A percentile compares a stretch with the other conserved stretches of the same genome.
phyloP scores from a whole-genome alignment of 2,329 filamentous ascomycete species.

The Torrubiellomyces zombiae region DNA sequence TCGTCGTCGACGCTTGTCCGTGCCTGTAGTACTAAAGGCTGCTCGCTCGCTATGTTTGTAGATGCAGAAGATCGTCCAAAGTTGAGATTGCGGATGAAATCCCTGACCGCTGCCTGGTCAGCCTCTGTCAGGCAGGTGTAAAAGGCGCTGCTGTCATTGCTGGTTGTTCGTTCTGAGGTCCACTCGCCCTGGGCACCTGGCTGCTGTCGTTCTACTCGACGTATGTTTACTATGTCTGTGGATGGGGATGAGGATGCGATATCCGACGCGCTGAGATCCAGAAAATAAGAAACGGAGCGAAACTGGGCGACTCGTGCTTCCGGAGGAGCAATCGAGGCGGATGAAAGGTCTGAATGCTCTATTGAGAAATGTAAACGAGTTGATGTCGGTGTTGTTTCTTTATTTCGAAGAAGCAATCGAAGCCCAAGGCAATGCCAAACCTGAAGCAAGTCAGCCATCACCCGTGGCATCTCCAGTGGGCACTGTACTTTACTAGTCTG shows the following conservation, averaged over 20 bases:
- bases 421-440: constrained; percentile 16
- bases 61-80: background rate
- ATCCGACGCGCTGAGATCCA: too few relatives aligned
- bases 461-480: background rate
- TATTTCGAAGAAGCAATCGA: constrained; percentile 9
- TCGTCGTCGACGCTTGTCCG: too few relatives aligned
- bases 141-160: constrained; percentile 3
- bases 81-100: constrained; percentile 12
- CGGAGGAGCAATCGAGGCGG: constrained; percentile 13
- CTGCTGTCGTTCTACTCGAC: too few relatives aligned
- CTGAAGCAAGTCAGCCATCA: constrained; percentile 1
- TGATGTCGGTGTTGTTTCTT: constrained; percentile 2
- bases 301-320: constrained; percentile 12
- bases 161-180: too few relatives aligned
- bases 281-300: constrained; percentile 9
- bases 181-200: too few relatives aligned
- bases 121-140: constrained; percentile 6
- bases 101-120: constrained; percentile 14
- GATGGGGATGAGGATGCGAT: too few relatives aligned
- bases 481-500: too few relatives aligned
- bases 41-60: too few relatives aligned
- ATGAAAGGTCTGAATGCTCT: constrained; percentile 18
- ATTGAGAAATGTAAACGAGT: constrained; percentile 15
- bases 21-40: too few relatives aligned
- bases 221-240: too few relatives aligned